A percentile compares a stretch with the other conserved stretches of the same genome.
These are phyloP conservation scores for Desmodesmus armatus DNA, from an alignment of 139 green algal genomes.

Conservation along the genomic window DNA sequence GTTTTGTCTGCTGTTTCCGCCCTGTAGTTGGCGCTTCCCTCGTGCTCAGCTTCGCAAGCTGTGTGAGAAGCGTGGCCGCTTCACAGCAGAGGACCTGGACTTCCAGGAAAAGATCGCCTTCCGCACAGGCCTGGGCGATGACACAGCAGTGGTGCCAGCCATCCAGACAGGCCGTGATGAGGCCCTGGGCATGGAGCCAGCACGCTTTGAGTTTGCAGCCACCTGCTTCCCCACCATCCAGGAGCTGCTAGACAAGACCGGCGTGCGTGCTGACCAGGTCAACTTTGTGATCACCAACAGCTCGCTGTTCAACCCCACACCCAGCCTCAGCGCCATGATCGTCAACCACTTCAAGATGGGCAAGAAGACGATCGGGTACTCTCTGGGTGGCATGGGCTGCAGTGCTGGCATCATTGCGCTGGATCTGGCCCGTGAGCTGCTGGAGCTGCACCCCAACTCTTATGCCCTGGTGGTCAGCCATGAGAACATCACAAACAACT, in stretches of 20 bases:
- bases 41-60: constrained; percentile 1
- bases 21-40: constrained; percentile 27
- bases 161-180: constrained; percentile 15
- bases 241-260: constrained; percentile 70
- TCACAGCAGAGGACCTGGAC: constrained; percentile 79
- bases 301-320: constrained; percentile 97
- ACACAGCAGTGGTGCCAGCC: constrained; percentile 23
- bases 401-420: constrained; percentile 63
- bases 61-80: constrained; percentile 49
- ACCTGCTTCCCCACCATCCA: constrained; percentile 82
- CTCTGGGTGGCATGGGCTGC: constrained; percentile 93
- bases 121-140: constrained; percentile 60
- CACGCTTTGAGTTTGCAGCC: constrained; percentile 88
- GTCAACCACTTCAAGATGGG: constrained; percentile 84
- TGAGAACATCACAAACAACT: constrained; percentile 97
- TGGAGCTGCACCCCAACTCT: constrained; percentile 81
- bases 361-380: constrained; percentile 91
- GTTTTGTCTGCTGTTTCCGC: neutral
- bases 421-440: constrained; percentile 89
- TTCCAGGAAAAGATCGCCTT: constrained; percentile 94
- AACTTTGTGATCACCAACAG: constrained; percentile 98
- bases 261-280: constrained; percentile 71
- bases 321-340: constrained; percentile 93
- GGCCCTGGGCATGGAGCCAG: constrained; percentile 74
- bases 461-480: constrained; percentile 91